Base-by-base conservation (phyloP, 768 basidiomycete genomes). In the Clavaria fumosa region DNA sequence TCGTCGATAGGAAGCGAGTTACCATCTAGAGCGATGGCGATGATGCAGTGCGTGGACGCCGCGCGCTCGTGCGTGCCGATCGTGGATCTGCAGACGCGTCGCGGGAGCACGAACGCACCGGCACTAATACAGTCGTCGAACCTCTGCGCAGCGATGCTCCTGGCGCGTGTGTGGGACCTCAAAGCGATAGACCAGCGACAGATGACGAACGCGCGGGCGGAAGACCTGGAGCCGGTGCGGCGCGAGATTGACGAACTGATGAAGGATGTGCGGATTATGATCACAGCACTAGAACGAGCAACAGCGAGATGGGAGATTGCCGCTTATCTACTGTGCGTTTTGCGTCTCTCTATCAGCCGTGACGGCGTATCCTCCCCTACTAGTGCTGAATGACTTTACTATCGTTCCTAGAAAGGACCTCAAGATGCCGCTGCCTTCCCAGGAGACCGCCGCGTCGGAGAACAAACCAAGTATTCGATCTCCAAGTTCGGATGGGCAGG, bases 31-130 rank as follows among this genome's bases (percentile, higher is more conserved):
- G 72, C 71, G 27, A 59, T 75, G 27, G 63, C 62, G 11, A 63
- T 70, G 30, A n/a, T n/a, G n/a, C n/a, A n/a, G n/a, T 77, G 78
- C 50, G 60, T 67, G 31, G 69, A 70, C 37, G 75, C 79, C 7
- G 72, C 74, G 4, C 67, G 67, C 33, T 64, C 74, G 1, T 72
- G 69, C 34, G 67, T 70, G 4, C 67, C 66, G 38, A 74, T 86
- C 28, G 49, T 78, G 34, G 67, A 75, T 42, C 54, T 54, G 2
- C 67, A 72, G 44, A 47, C 68, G n/a, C 45, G 52, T 7, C 9
- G 30, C n/a, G 67, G 67, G 21, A 54, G 61, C 39, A 64, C 56
- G 31, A 63, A 62, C 44, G 50, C 58, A 18, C 64, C 66, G 5
- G 57, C 46, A 27, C 48, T 71, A 23, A 62, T 69, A 33, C 54